Evolutionary conservation across 768 basidiomycete genomes (phyloP).

Genomic region (Mycena venus): DNA sequence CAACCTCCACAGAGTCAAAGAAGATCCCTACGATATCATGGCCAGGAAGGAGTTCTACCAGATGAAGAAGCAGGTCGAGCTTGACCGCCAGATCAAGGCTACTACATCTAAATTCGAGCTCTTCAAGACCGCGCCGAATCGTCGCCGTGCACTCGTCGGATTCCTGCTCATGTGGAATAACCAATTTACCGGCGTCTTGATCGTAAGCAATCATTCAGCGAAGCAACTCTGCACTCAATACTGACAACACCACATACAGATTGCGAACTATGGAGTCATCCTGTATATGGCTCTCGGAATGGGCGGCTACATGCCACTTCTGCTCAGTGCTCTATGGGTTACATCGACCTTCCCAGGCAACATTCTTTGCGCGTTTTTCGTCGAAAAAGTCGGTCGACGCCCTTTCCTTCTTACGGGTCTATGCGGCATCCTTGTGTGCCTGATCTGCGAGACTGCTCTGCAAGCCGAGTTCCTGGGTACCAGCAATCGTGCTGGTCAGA

Average conservation of each 20-base stretch:
- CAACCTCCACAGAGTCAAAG: background rate
- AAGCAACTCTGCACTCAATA: conserved; percentile 1
- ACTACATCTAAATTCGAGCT: conserved; percentile 2
- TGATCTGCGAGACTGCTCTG: conserved; percentile 3
- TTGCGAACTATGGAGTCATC: conserved; percentile 4
- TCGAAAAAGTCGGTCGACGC: conserved; percentile 3
- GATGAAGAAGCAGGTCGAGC: conserved; percentile 1
- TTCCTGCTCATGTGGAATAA: conserved; percentile 2
- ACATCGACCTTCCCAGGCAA: background rate
- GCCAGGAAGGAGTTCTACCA: conserved; percentile 2
- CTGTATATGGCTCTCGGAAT: background rate
- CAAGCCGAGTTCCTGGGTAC: background rate
- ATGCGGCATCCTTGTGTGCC: background rate
- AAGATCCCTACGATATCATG: conserved; percentile 1
- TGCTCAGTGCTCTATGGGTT: conserved; percentile 1
- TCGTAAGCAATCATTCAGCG: conserved; percentile 1
- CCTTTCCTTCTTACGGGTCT: conserved; percentile 2
- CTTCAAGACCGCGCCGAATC: background rate
- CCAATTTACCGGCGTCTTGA: background rate
- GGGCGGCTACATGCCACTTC: conserved; percentile 1
- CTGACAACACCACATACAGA: conserved; percentile 1
- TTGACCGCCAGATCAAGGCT: background rate
- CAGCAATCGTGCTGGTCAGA: conserved; percentile 1
- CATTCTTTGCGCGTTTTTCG: conserved; percentile 4
- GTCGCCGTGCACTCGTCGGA: background rate